Percentiles rank a stretch among this genome's conserved stretches.
phyloP scores from a whole-genome alignment of 805 yeast genomes.

The Candida tallmaniae region DNA sequence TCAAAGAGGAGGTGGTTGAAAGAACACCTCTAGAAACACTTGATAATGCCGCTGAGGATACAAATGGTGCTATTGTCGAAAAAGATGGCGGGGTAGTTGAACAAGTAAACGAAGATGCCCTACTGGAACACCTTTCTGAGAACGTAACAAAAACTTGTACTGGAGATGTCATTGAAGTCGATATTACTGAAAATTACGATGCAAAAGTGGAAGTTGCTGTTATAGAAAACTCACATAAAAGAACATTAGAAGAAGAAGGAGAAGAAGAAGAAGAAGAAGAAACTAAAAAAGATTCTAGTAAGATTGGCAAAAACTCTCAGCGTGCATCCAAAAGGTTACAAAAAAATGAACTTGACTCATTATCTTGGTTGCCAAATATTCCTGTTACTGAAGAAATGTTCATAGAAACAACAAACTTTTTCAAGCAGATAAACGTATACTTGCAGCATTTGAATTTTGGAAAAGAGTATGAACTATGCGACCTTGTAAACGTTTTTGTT shows the following conservation, averaged over 20 bases:
- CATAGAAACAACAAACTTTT: constrained; percentile 9
- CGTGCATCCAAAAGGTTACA: constrained; percentile 14
- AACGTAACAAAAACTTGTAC: not conserved
- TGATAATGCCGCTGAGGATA: not conserved
- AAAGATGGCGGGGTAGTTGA: not conserved
- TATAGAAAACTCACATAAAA: not conserved
- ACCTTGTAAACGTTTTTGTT: constrained; percentile 4
- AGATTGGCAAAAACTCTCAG: constrained; percentile 5
- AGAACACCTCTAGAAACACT: not conserved
- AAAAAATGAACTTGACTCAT: constrained; percentile 7
- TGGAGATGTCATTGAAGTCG: not conserved
- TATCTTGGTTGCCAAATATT: constrained; percentile 6
- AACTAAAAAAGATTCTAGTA: not conserved
- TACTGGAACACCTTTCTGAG: not conserved
- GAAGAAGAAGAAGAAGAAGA: not conserved
- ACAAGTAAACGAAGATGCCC: not conserved
- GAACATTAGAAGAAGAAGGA: not conserved
- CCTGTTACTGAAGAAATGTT: constrained; percentile 8
- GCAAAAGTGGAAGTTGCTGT: not conserved
- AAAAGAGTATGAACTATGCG: not conserved
- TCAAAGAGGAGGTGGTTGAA: not conserved
- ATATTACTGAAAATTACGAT: not conserved
- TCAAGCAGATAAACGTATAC: constrained; percentile 2
- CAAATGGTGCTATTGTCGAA: not conserved
- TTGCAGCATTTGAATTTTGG: not conserved